phyloP scores from a whole-genome alignment of 163 green algal species.

The Botryococcus braunii region DNA sequence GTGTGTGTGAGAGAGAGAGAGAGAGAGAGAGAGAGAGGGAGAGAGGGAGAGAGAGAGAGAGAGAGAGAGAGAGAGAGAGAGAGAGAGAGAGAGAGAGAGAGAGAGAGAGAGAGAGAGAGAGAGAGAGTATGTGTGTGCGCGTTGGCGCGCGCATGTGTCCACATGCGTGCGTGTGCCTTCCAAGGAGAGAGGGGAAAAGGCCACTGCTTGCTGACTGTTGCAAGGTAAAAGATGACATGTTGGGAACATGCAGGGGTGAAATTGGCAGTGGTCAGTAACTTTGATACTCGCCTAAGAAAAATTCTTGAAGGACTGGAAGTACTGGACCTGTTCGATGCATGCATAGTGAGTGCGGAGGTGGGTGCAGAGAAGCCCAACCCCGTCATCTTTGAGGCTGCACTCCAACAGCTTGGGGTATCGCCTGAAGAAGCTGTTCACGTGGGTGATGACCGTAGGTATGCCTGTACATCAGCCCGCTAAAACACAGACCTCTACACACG shows the following conservation, averaged over 20 bases:
- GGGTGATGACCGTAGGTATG: slow-evolving; percentile 60
- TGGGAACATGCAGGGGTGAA: slow-evolving; percentile 39
- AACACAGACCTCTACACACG: background rate
- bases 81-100: too few species aligned
- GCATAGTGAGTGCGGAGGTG: slow-evolving; percentile 65
- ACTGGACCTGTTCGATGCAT: slow-evolving; percentile 53
- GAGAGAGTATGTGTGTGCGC: too few species aligned
- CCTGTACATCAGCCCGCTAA: background rate
- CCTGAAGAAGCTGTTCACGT: slow-evolving; percentile 62
- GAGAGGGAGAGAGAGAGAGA: too few species aligned
- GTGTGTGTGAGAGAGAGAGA: too few species aligned
- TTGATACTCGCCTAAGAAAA: slow-evolving; percentile 72
- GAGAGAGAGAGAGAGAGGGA: too few species aligned
- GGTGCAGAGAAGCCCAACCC: slow-evolving; percentile 73
- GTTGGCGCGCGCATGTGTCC: too few species aligned
- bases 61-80: too few species aligned
- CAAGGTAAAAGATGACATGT: background rate
- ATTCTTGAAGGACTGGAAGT: slow-evolving; percentile 53
- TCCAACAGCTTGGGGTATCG: slow-evolving; percentile 36
- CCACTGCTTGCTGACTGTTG: too few species aligned
- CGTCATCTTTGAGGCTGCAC: slow-evolving; percentile 59
- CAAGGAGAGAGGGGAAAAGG: too few species aligned
- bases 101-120: too few species aligned
- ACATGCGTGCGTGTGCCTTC: too few species aligned
- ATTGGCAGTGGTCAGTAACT: slow-evolving; percentile 75